Evolutionary conservation across 768 basidiomycete genomes (phyloP).

Genomic region (Kwoniella dendrophila): DNA sequence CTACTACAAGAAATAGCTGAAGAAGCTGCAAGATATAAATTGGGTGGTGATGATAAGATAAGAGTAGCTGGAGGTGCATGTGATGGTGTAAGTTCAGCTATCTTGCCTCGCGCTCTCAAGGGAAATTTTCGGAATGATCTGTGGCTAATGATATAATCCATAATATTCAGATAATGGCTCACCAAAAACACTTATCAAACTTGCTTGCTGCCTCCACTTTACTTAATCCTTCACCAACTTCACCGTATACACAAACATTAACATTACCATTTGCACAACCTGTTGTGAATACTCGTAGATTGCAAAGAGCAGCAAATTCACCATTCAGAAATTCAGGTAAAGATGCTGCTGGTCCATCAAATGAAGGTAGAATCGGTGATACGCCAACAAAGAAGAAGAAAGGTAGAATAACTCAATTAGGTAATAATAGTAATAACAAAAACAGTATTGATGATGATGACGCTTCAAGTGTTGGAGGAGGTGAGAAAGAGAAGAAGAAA

Average conservation of each 20-base stretch:
- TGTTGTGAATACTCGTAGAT: conserved; percentile 29
- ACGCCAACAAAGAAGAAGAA: conserved; percentile 54
- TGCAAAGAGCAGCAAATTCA: conserved; percentile 43
- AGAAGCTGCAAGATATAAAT: conserved; percentile 84
- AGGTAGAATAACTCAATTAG: conserved; percentile 39
- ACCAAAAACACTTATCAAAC: conserved; percentile 54
- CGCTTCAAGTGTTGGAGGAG: conserved; percentile 33
- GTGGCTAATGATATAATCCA: background rate
- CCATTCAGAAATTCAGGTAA: conserved; percentile 31
- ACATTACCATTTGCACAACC: conserved; percentile 33
- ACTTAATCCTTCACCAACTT: conserved; percentile 43
- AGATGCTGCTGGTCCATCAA: conserved; percentile 14
- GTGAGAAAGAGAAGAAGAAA: conserved; percentile 38
- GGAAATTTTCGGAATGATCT: no score
- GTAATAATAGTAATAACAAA: conserved; percentile 21
- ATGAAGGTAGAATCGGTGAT: conserved; percentile 28
- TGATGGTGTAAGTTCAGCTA: conserved; percentile 70
- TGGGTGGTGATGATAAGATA: conserved; percentile 97
- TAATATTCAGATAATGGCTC: conserved; percentile 50
- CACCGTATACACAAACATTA: conserved; percentile 45
- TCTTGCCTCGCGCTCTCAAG: background rate
- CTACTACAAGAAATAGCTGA: conserved; percentile 91
- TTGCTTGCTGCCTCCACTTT: conserved; percentile 54
- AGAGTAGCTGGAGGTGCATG: conserved; percentile 88
- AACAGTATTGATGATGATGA: conserved; percentile 52